Percentiles rank a stretch among this genome's conserved stretches.
phyloP scores from a whole-genome alignment of 1,284 basidiomycete species.

The Microbotryum scabiosae region DNA sequence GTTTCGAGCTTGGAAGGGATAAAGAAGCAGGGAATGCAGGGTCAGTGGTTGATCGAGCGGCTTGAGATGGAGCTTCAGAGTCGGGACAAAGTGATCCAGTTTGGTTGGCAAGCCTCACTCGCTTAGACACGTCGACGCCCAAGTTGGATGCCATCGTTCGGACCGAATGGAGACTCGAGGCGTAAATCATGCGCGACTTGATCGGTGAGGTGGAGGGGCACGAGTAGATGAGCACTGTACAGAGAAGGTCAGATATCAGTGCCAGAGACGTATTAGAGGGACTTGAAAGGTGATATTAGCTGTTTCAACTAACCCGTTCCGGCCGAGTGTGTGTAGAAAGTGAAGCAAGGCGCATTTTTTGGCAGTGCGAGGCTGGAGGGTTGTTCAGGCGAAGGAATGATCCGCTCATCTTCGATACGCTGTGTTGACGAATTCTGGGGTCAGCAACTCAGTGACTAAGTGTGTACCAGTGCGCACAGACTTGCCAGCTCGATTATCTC shows the following conservation, averaged over 20 bases:
- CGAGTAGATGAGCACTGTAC: conserved; percentile 72
- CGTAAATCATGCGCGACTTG: conserved; percentile 78
- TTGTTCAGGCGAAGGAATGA: conserved; percentile 14
- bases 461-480: too few relatives aligned
- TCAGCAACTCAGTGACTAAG: too few relatives aligned
- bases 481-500: not conserved
- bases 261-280: too few relatives aligned
- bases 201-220: conserved; percentile 70
- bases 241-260: too few relatives aligned
- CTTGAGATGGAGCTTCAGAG: too few relatives aligned
- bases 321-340: conserved; percentile 14
- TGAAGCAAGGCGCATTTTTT: conserved; percentile 9
- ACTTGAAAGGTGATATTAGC: too few relatives aligned
- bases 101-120: conserved; percentile 8
- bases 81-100: too few relatives aligned
- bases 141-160: conserved; percentile 52
- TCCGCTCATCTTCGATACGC: conserved; percentile 6
- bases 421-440: not conserved
- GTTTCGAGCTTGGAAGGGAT: conserved; percentile 63
- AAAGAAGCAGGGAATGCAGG: conserved; percentile 38
- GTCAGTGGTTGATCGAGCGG: too few relatives aligned
- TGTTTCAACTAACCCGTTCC: conserved; percentile 13
- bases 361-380: conserved; percentile 14
- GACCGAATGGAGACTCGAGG: conserved; percentile 55
- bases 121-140: conserved; percentile 41